phyloP scores from a whole-genome alignment of 2,329 filamentous ascomycete species.

The Byssoonygena ceratinophila region DNA sequence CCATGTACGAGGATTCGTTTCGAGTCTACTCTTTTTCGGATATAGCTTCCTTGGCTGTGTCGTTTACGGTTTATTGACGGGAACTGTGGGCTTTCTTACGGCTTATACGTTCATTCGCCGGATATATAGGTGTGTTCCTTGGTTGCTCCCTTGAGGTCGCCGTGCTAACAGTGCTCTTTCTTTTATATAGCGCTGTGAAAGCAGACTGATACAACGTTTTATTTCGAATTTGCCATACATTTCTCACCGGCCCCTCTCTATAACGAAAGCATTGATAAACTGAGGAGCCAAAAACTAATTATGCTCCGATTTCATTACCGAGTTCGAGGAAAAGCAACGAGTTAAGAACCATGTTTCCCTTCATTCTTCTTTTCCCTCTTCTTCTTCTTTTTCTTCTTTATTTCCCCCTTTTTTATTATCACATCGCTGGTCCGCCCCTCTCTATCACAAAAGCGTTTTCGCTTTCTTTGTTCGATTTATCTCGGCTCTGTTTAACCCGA shows the following conservation, averaged over 20 bases:
- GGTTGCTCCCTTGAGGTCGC: neutral
- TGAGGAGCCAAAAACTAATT: neutral
- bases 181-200: slow-evolving; percentile 16
- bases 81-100: slow-evolving; percentile 73
- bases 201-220: slow-evolving; percentile 9
- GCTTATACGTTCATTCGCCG: slow-evolving; percentile 73
- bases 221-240: neutral
- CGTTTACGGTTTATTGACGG: slow-evolving; percentile 69
- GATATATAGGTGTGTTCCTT: slow-evolving; percentile 60
- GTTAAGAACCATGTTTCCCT: neutral
- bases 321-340: slow-evolving; percentile 1
- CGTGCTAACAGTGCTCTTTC: neutral
- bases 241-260: neutral
- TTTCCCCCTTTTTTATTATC: too few species aligned
- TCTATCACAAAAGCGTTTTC: neutral
- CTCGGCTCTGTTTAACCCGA: neutral
- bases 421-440: too few species aligned
- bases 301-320: neutral
- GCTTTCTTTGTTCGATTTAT: neutral
- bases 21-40: slow-evolving; percentile 70
- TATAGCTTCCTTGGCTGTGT: slow-evolving; percentile 74
- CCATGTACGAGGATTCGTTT: slow-evolving; percentile 69
- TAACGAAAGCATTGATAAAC: neutral
- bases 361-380: neutral
- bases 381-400: too few species aligned